phyloP scores from a whole-genome alignment of 345 rosid species.

The Draba incana region DNA sequence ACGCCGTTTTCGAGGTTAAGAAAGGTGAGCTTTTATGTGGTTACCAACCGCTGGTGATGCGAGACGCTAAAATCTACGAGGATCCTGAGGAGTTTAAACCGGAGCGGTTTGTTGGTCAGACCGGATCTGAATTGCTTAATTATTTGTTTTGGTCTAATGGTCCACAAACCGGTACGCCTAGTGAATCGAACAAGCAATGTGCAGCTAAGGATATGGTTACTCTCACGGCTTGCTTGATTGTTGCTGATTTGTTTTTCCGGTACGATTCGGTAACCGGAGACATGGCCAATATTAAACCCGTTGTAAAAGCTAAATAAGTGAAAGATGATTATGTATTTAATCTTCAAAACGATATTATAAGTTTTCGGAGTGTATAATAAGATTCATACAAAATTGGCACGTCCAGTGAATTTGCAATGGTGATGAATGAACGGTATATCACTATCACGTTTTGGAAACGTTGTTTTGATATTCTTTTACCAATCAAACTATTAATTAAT shows the following conservation, averaged over 20 bases:
- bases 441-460: too few relatives aligned
- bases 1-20: slow-evolving; percentile 59
- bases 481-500: too few relatives aligned
- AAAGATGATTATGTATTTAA: background rate
- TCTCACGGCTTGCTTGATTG: slow-evolving; percentile 53
- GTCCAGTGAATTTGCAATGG: too few relatives aligned
- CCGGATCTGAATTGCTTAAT: slow-evolving; percentile 51
- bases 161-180: slow-evolving; percentile 76
- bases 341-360: background rate
- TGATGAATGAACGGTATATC: too few relatives aligned
- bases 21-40: slow-evolving; percentile 90
- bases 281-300: slow-evolving; percentile 55
- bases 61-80: slow-evolving; percentile 62
- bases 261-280: slow-evolving; percentile 59
- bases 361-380: background rate
- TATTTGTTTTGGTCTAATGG: slow-evolving; percentile 89
- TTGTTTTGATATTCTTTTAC: too few relatives aligned
- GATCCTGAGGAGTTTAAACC: slow-evolving; percentile 72
- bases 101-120: slow-evolving; percentile 60
- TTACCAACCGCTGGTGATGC: slow-evolving; percentile 71
- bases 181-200: slow-evolving; percentile 74
- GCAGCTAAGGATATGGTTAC: slow-evolving; percentile 73
- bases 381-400: too few relatives aligned
- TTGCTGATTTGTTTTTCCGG: slow-evolving; percentile 64
- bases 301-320: slow-evolving; percentile 46